phyloP scores from a whole-genome alignment of 495 filamentous ascomycete genomes.

The Tirmania nivea region DNA sequence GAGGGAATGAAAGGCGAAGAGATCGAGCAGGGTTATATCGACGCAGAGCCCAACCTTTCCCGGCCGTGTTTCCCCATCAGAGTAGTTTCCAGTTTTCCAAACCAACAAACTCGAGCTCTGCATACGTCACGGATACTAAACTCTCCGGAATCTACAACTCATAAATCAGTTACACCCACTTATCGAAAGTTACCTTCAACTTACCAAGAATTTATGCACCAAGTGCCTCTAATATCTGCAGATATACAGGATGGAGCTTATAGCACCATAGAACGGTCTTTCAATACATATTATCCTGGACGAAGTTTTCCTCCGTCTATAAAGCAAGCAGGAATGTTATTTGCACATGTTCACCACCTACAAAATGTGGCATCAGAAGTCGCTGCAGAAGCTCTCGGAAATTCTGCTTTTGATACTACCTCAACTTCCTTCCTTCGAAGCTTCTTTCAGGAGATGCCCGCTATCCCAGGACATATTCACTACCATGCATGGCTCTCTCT shows the following conservation, averaged over 20 bases:
- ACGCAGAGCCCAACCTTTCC: constrained; percentile 2
- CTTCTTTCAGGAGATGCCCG: constrained; percentile 23
- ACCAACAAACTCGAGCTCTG: no score
- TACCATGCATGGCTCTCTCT: constrained; percentile 19
- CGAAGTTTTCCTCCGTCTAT: constrained; percentile 3
- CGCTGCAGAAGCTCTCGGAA: constrained; percentile 23
- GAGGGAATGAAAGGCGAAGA: no score
- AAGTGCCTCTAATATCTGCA: not conserved
- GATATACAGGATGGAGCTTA: not conserved
- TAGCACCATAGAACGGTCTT: constrained; percentile 2
- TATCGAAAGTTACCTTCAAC: constrained; percentile 5
- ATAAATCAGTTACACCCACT: no score
- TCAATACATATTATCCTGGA: constrained; percentile 6
- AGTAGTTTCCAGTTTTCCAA: no score
- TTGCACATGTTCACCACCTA: constrained; percentile 23
- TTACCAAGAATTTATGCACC: constrained; percentile 9
- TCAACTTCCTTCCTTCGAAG: constrained; percentile 30
- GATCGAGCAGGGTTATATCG: not conserved
- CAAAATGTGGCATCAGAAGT: constrained; percentile 16
- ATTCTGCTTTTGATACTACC: constrained; percentile 21
- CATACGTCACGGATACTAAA: no score
- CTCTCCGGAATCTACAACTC: no score
- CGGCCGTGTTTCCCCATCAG: not conserved
- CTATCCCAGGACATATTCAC: constrained; percentile 16
- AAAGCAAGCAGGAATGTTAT: constrained; percentile 4